These are phyloP conservation scores for Penicillium sp. DNA, from an alignment of 2,329 filamentous ascomycete species.

Conservation along the genomic window DNA sequence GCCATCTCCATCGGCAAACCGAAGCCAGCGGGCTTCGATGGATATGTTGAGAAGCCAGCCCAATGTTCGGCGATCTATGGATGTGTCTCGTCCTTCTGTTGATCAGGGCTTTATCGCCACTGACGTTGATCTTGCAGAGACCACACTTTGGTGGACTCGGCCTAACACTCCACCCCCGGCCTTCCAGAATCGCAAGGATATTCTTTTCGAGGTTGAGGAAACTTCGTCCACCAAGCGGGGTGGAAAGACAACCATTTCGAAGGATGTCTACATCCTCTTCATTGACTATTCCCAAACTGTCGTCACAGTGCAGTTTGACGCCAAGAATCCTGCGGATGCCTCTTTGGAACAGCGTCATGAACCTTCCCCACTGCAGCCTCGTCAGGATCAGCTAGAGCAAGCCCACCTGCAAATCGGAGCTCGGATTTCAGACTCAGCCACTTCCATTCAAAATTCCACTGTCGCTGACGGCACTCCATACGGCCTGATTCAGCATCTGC, in stretches of 20 bases:
- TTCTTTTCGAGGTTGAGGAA: slow-evolving; percentile 80
- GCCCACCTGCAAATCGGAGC: slow-evolving; percentile 78
- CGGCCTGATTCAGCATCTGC: slow-evolving; percentile 72
- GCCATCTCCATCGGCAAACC: slow-evolving; percentile 46
- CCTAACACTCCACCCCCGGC: slow-evolving; percentile 74
- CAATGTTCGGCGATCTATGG: slow-evolving; percentile 63
- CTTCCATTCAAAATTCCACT: slow-evolving; percentile 70
- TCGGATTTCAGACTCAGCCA: slow-evolving; percentile 68
- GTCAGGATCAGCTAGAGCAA: slow-evolving; percentile 89
- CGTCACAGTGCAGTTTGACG: slow-evolving; percentile 75
- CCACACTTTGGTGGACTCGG: slow-evolving; percentile 83
- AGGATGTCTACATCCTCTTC: slow-evolving; percentile 83
- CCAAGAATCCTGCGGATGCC: slow-evolving; percentile 68
- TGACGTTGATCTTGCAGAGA: slow-evolving; percentile 74
- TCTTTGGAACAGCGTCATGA: slow-evolving; percentile 83
- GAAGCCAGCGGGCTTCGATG: slow-evolving; percentile 57
- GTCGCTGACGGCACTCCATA: slow-evolving; percentile 82
- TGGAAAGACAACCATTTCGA: slow-evolving; percentile 68
- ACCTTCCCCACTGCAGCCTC: slow-evolving; percentile 71
- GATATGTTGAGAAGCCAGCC: slow-evolving; percentile 59
- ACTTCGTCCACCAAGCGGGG: slow-evolving; percentile 66
- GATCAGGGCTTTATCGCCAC: slow-evolving; percentile 83
- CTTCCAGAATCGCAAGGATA: slow-evolving; percentile 77
- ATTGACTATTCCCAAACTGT: slow-evolving; percentile 95
- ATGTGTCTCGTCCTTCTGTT: slow-evolving; percentile 68